Conservation (phyloP, 495 filamentous ascomycete species). For the Patellaria atrata region DNA sequence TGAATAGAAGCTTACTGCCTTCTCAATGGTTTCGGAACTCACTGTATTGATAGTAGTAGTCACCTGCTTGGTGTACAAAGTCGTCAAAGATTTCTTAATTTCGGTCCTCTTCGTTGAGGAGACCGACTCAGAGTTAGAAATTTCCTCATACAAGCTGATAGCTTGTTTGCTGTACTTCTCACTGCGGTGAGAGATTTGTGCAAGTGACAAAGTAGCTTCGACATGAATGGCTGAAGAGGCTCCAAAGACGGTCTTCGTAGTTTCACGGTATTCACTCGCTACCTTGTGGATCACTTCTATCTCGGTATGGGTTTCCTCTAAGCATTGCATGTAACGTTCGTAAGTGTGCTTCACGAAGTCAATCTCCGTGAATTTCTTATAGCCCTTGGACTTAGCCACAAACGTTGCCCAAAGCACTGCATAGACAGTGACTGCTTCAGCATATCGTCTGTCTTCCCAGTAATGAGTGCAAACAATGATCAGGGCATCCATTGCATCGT, state of each 20-base stretch:
- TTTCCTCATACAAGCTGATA: slow-evolving; percentile 13
- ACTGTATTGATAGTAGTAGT: slow-evolving; percentile 9
- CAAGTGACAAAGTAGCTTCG: slow-evolving; percentile 12
- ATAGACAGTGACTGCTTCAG: slow-evolving; percentile 12
- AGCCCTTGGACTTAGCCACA: slow-evolving; percentile 7
- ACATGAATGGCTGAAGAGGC: slow-evolving; percentile 10
- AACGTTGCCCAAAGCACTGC: slow-evolving; percentile 16
- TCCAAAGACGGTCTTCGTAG: slow-evolving; percentile 10
- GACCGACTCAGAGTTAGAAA: slow-evolving; percentile 13
- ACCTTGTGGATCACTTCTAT: slow-evolving; percentile 8
- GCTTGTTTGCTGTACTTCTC: slow-evolving; percentile 12
- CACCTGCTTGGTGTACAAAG: slow-evolving; percentile 11
- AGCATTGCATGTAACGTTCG: slow-evolving; percentile 9
- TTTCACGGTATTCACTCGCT: slow-evolving; percentile 12
- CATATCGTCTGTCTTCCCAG: slow-evolving; percentile 13
- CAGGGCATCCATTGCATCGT: slow-evolving; percentile 12
- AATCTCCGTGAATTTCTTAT: slow-evolving; percentile 4
- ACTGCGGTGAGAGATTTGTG: slow-evolving; percentile 9
- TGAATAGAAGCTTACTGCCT: slow-evolving; percentile 12
- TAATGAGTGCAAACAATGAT: slow-evolving; percentile 9
- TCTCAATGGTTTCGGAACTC: slow-evolving; percentile 12
- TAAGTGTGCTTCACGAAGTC: slow-evolving; percentile 12
- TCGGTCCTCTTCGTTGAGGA: slow-evolving; percentile 2
- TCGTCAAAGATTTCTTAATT: slow-evolving; percentile 8
- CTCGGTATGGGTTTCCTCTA: slow-evolving; percentile 11